Percentiles rank a stretch among this genome's conserved stretches.
phyloP scores from a whole-genome alignment of 305 asterid species.

The Fraxinus sp. region DNA sequence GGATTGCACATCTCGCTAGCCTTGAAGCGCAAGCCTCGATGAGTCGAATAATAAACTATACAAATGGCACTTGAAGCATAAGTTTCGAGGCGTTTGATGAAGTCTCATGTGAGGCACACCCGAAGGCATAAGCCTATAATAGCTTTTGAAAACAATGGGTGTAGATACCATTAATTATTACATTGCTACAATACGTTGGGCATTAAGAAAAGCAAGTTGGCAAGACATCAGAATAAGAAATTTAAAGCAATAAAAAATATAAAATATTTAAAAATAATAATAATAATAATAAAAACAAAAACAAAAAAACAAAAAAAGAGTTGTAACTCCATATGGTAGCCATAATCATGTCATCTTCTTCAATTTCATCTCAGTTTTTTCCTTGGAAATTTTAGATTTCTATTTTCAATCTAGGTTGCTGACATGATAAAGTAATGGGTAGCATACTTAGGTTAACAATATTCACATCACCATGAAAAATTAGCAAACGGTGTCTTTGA shows the following conservation, averaged over 20 bases:
- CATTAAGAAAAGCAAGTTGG: not conserved
- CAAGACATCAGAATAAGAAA: not conserved
- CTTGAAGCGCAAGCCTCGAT: not conserved
- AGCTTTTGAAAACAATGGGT: not conserved
- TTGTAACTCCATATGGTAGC: conserved; percentile 10
- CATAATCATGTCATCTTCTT: conserved; percentile 4
- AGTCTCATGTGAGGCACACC: not conserved
- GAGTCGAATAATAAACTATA: not conserved
- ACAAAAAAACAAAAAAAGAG: not conserved
- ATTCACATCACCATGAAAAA: not conserved
- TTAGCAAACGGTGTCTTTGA: not conserved
- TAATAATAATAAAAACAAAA: no score
- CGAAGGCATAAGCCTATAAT: not conserved
- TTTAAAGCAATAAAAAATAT: not conserved
- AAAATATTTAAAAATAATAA: no score
- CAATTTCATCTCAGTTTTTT: conserved; percentile 5
- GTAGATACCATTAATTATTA: not conserved
- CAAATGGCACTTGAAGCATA: not conserved
- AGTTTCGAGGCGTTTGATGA: not conserved
- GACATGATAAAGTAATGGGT: not conserved
- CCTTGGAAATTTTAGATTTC: not conserved
- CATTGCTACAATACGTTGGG: not conserved
- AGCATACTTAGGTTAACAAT: conserved; percentile 13
- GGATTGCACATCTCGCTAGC: not conserved
- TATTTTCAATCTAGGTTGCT: conserved; percentile 6